Base-by-base conservation (phyloP, 2,329 filamentous ascomycete species). In the Epicoccum sorghinum region DNA sequence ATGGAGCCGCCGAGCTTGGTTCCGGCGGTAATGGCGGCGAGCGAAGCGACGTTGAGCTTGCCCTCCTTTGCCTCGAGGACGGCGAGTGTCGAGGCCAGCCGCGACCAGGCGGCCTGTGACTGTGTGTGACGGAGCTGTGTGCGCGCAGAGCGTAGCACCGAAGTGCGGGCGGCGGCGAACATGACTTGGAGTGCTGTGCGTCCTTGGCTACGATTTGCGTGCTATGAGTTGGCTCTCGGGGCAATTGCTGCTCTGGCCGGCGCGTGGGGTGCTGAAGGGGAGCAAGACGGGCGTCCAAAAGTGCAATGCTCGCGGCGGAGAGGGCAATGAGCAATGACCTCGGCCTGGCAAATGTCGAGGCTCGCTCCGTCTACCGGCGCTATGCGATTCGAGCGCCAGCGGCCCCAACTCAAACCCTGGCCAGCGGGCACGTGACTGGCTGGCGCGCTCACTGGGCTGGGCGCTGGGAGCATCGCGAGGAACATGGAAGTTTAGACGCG, bases 51-150 rank as follows among this genome's bases (percentile, higher is more conserved):
- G 71, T 91, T 92, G 62, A 99, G 84, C 78, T 92, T 88, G 58
- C 95, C 95, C 68, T 96, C 89, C 68, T 88, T 87, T 78, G 98
- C 95, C 79, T 99, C 95, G 58, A 99, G 85, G 48, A 99, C 81
- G 40, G 93, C 93, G 52, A 99, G 84, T 32, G 93, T 95, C 45
- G 93, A 97, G 55, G 96, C 83, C 57, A 96, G 80, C 67, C 89
- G 85, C 66, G 83, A 82, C 61, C 89, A 78, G 58, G 83, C 81
- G 52, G 85, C 86, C 60, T 77, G 74, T 52, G 73, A 67, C 46
- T 71, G 69, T 42, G 67, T 62, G 41, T 58, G 59, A 46, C 75
- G 74, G 55, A 83, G 74, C 70, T 80, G 80, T 41, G 79, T 75
- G 37, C 71, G 70, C n/a, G 71, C 71, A 44, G 71, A 67, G 32